Base-by-base conservation (phyloP, 106 monocot species). In the Alisma plantagoaquatica region DNA sequence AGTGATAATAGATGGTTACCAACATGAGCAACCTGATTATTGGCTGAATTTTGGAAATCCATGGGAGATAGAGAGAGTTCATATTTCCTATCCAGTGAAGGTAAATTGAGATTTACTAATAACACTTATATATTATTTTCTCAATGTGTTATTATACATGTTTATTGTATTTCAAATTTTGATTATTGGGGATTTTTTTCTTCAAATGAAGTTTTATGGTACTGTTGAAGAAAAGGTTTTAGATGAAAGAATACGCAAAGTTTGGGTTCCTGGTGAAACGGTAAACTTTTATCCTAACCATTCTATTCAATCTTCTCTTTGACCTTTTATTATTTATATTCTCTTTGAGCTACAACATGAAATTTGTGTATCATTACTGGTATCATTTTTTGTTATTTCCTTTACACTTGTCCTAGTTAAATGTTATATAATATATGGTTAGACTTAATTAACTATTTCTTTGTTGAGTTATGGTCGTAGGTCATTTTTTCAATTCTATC, bases 41-140 rank as follows among this genome's bases (percentile, higher is more conserved):
- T 71, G 71, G 71, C 43, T 71, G 57, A 71, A 71, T 27, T 71
- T 71, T 71, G 71, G 71, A 49, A 71, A 71, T 49, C 71, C 71
- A 31, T 71, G 71, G 71, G 71, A 71, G 33, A 71, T 58, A 57
- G 71, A 71, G 43, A 63, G 71, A 57, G 51, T 64, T 57, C 56
- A 64, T 64, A 51, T 71, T 58, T 71, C 71, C 4, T 71, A 71
- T 71, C 57, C 63, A 7, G 63, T 71, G 19, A 71, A 71, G 57
- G 71, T 71, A 26, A 49, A 32, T n/a, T n/a, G n/a, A n/a, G n/a
- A n/a, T n/a, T n/a, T n/a, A n/a, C n/a, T n/a, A n/a, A n/a, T n/a
- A n/a, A n/a, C n/a, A n/a, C n/a, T n/a, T n/a, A n/a, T n/a, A n/a
- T n/a, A n/a, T n/a, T n/a, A n/a, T n/a, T n/a, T n/a, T n/a, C n/a